These are phyloP conservation scores for Acanthamoeba healyi DNA, from an alignment of 208 protist species.

Conservation along the genomic window DNA sequence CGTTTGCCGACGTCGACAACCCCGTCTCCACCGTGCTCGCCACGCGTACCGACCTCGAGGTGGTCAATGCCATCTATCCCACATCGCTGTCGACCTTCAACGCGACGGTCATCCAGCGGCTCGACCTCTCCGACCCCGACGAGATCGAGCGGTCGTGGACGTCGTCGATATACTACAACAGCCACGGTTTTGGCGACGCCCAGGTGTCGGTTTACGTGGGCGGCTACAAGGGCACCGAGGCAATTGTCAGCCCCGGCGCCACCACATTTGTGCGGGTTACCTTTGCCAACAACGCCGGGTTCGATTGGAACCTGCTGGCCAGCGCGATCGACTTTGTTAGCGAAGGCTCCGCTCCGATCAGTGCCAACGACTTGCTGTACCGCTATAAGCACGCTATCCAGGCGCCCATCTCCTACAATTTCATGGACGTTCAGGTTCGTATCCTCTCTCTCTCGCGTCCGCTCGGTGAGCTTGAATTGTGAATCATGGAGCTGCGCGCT, in stretches of 20 bases:
- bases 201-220: conserved; percentile 77
- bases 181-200: conserved; percentile 78
- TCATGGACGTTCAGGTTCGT: conserved; percentile 76
- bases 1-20: conserved; percentile 77
- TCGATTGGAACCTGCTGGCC: conserved; percentile 75
- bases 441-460: not conserved
- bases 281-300: conserved; percentile 66
- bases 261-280: conserved; percentile 71
- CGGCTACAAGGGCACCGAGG: conserved; percentile 70
- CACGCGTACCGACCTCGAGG: conserved; percentile 56
- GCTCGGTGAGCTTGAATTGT: not conserved
- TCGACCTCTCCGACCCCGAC: conserved; percentile 56
- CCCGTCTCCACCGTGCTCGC: conserved; percentile 62
- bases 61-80: conserved; percentile 63
- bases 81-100: conserved; percentile 74
- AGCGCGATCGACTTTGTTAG: conserved; percentile 73
- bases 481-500: not conserved
- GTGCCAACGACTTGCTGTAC: conserved; percentile 71
- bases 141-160: conserved; percentile 73
- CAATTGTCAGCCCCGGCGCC: conserved; percentile 38
- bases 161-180: conserved; percentile 74
- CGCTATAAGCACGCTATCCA: conserved; percentile 67
- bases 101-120: conserved; percentile 65
- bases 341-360: conserved; percentile 53
- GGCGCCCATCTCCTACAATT: conserved; percentile 73